Conservation (phyloP, 1,139 yeast species). For the Suhomyces chickasaworum region DNA sequence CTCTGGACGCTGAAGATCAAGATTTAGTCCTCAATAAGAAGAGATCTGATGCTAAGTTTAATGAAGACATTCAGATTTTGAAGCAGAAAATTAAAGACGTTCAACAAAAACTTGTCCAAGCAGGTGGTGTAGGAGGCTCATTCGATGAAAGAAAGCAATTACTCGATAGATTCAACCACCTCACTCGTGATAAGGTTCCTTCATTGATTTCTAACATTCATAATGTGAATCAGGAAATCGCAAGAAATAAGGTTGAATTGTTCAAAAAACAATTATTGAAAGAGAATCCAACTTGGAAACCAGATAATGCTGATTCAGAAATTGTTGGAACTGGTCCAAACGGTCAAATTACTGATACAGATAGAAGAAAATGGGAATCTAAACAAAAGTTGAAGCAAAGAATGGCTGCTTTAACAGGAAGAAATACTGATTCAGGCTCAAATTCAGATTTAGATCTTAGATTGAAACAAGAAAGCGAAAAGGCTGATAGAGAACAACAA, state of each 20-base stretch:
- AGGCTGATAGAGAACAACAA: conserved; percentile 56
- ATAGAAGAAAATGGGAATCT: conserved; percentile 74
- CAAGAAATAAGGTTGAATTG: conserved; percentile 65
- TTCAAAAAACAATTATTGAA: conserved; percentile 55
- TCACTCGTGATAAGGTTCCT: conserved; percentile 70
- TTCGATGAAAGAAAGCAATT: conserved; percentile 46
- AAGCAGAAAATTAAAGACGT: conserved; percentile 60
- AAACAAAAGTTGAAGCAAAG: conserved; percentile 77
- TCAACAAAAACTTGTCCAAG: conserved; percentile 49
- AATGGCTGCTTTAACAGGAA: conserved; percentile 92
- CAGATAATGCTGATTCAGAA: conserved; percentile 50
- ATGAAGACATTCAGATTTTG: conserved; percentile 60
- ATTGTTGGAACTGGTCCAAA: conserved; percentile 82
- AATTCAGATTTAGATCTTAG: conserved; percentile 55
- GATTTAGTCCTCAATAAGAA: conserved; percentile 33
- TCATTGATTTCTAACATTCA: conserved; percentile 62
- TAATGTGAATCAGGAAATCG: conserved; percentile 65
- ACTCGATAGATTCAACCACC: conserved; percentile 50
- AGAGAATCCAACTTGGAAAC: conserved; percentile 62
- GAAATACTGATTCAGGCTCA: conserved; percentile 44
- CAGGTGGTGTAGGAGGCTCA: conserved; percentile 32
- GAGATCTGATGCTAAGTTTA: conserved; percentile 27
- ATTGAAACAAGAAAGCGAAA: conserved; percentile 56
- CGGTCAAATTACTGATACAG: conserved; percentile 81
- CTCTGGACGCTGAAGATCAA: conserved; percentile 70